A percentile compares a stretch with the other conserved stretches of the same genome.
Conservation (phyloP, 345 rosid genomes). For the Melaleuca quinquenervia region DNA sequence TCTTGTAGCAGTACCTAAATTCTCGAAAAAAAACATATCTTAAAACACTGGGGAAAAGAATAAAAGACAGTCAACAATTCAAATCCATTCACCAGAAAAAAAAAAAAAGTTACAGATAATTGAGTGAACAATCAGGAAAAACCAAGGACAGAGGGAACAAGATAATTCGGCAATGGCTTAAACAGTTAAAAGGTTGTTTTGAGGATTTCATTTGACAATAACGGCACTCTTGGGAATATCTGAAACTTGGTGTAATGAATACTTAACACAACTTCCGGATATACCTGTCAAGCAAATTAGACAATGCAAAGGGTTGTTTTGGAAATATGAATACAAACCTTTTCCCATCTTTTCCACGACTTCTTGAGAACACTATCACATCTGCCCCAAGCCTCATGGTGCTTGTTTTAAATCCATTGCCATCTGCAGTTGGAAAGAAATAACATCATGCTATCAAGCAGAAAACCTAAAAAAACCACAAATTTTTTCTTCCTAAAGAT, state of each 20-base stretch:
- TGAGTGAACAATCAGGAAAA: background rate
- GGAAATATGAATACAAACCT: constrained; percentile 22
- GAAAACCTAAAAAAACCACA: background rate
- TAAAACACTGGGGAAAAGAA: background rate
- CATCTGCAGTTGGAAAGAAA: constrained; percentile 35
- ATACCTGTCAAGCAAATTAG: background rate
- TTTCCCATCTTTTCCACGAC: constrained; percentile 50
- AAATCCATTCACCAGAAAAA: background rate
- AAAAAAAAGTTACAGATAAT: background rate
- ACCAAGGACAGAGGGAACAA: background rate
- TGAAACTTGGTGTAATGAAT: background rate
- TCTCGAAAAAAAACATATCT: background rate
- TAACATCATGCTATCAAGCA: background rate
- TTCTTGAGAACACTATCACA: constrained; percentile 93
- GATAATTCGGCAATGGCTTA: background rate
- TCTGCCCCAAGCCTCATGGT: constrained; percentile 99
- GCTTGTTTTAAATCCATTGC: constrained; percentile 96
- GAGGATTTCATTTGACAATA: background rate
- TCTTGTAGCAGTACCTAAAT: background rate
- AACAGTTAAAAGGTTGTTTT: background rate
- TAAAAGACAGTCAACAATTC: background rate
- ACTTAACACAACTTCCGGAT: background rate
- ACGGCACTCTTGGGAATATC: background rate
- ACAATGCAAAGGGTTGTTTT: background rate
- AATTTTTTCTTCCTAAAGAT: background rate